Evolutionary conservation across 2,329 filamentous ascomycete species (phyloP).

Genomic region (Hymenoscyphus fructigenus): DNA sequence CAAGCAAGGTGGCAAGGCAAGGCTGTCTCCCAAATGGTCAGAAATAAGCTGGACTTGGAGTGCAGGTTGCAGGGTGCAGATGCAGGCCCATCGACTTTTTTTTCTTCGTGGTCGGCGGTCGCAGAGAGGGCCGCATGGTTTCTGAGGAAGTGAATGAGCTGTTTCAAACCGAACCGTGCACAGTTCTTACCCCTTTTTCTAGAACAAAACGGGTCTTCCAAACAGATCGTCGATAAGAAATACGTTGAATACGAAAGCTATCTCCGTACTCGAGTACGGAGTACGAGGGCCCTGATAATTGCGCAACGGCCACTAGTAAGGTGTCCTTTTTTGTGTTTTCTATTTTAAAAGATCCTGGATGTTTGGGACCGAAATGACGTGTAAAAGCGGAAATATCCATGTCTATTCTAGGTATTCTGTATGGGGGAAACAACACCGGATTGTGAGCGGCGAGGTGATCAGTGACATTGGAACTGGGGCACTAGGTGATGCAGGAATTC

Average conservation of each 20-base stretch:
- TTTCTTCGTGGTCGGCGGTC: neutral
- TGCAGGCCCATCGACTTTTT: neutral
- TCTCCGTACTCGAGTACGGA: neutral
- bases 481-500: too few relatives aligned
- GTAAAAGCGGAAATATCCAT: slow-evolving; percentile 1
- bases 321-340: neutral
- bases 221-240: neutral
- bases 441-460: neutral
- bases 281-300: neutral
- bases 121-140: neutral
- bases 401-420: neutral
- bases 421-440: neutral
- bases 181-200: neutral
- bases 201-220: neutral
- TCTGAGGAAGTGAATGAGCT: neutral
- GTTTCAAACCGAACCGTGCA: slow-evolving; percentile 1
- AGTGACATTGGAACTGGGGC: neutral
- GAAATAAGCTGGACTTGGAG: neutral
- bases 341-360: neutral
- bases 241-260: neutral
- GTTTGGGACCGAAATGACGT: neutral
- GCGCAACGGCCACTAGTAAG: neutral
- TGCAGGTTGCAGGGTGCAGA: slow-evolving; percentile 1
- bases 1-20: slow-evolving; percentile 1
- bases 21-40: neutral